A percentile compares a stretch with the other conserved stretches of the same genome.
Conservation (phyloP, 306 rosid genomes). For the Bauhinia variegata region DNA sequence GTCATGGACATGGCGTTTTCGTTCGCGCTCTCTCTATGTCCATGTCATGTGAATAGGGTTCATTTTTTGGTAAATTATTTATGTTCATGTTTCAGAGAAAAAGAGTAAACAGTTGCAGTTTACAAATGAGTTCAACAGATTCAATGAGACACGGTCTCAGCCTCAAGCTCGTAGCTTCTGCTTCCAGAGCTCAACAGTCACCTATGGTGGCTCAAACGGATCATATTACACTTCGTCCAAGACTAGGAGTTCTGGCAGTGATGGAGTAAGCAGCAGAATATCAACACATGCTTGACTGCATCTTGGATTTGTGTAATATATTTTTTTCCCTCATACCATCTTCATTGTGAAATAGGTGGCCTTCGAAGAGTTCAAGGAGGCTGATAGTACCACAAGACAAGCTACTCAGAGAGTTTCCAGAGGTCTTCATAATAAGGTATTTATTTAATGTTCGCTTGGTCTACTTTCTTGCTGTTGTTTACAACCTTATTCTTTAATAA, state of each 20-base stretch:
- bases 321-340: constrained; percentile 24
- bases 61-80: constrained; percentile 17
- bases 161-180: constrained; percentile 72
- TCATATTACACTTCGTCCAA: constrained; percentile 67
- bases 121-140: constrained; percentile 34
- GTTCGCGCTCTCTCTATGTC: not conserved
- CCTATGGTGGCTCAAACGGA: constrained; percentile 73
- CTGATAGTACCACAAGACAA: constrained; percentile 66
- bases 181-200: constrained; percentile 79
- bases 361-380: constrained; percentile 86
- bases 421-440: constrained; percentile 77
- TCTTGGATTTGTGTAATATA: not conserved
- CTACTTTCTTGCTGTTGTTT: constrained; percentile 7
- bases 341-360: constrained; percentile 54
- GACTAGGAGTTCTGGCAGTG: constrained; percentile 77
- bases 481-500: constrained; percentile 2
- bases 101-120: constrained; percentile 49
- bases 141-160: constrained; percentile 33
- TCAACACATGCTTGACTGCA: constrained; percentile 5
- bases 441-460: not conserved
- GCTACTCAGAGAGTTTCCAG: constrained; percentile 69
- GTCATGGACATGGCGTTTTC: not conserved
- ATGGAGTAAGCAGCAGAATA: constrained; percentile 64
- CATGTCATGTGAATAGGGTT: constrained; percentile 2
- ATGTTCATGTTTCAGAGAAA: constrained; percentile 52